A percentile compares a stretch with the other conserved stretches of the same genome.
Conservation (phyloP, 805 yeast species). For the Yamadazyma laniorum region DNA sequence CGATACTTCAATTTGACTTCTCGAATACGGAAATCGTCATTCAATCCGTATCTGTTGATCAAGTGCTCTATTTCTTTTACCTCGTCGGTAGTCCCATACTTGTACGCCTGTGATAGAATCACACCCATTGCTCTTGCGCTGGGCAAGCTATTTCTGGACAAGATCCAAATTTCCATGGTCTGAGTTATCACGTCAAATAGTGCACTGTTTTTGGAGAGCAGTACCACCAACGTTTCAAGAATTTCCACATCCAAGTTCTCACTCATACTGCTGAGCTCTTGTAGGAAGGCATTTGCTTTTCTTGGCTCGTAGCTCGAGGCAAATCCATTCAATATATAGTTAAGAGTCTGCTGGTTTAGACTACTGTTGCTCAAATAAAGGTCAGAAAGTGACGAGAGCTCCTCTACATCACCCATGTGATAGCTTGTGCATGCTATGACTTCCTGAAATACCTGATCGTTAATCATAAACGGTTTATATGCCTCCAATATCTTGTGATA, state of each 20-base stretch:
- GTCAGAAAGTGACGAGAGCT: constrained; percentile 5
- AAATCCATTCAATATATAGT: constrained; percentile 29
- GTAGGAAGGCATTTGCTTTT: constrained; percentile 24
- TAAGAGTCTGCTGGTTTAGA: constrained; percentile 24
- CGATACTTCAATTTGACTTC: constrained; percentile 21
- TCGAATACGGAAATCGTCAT: constrained; percentile 24
- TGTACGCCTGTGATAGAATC: constrained; percentile 28
- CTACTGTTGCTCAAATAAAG: constrained; percentile 11
- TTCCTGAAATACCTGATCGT: constrained; percentile 7
- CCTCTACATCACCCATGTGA: constrained; percentile 31
- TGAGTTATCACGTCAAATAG: constrained; percentile 29
- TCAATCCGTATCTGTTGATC: constrained; percentile 19
- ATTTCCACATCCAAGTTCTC: constrained; percentile 21
- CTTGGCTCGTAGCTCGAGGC: constrained; percentile 34
- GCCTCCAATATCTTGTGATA: constrained; percentile 1
- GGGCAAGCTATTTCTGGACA: constrained; percentile 20
- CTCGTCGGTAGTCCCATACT: constrained; percentile 29
- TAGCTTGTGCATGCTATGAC: constrained; percentile 33
- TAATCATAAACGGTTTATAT: constrained; percentile 1
- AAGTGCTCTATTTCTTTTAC: constrained; percentile 19
- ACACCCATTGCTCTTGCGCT: constrained; percentile 25
- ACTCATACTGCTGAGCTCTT: constrained; percentile 6
- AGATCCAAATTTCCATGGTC: constrained; percentile 28
- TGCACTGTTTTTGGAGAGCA: constrained; percentile 26
- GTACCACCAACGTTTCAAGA: constrained; percentile 25